Percentiles rank a stretch among this genome's conserved stretches.
Conservation (phyloP, 2,329 filamentous ascomycete genomes). For the Zarea fungicola region DNA sequence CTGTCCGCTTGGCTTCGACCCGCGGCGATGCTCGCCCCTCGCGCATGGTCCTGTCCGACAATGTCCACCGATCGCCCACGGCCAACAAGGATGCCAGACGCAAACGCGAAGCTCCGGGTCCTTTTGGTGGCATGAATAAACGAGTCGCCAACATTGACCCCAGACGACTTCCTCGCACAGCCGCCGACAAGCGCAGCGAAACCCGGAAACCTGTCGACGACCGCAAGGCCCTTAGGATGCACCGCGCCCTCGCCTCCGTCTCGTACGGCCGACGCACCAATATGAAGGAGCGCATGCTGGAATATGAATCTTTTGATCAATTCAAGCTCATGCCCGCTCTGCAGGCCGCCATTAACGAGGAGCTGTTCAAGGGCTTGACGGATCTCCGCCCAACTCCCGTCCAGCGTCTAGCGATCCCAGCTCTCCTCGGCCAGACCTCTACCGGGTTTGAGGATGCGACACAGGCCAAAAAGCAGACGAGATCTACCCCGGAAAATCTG, state of each 20-base stretch:
- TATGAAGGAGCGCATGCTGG: conserved; percentile 52
- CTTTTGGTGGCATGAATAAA: conserved; percentile 53
- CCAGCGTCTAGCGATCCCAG: conserved; percentile 83
- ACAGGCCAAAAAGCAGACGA: conserved; percentile 34
- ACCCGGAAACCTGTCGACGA: conserved; percentile 32
- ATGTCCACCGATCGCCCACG: conserved; percentile 39
- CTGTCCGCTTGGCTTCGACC: conserved; percentile 3
- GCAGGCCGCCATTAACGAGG: conserved; percentile 63
- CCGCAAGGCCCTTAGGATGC: conserved; percentile 88
- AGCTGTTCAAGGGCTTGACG: conserved; percentile 69
- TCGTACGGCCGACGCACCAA: conserved; percentile 62
- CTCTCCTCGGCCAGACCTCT: conserved; percentile 56
- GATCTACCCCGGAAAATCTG: background rate
- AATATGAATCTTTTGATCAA: conserved; percentile 73
- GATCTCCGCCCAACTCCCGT: conserved; percentile 81
- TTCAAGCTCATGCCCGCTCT: conserved; percentile 70
- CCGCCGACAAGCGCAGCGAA: conserved; percentile 19
- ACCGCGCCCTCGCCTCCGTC: conserved; percentile 68
- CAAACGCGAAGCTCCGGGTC: conserved; percentile 38
- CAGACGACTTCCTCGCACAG: conserved; percentile 16
- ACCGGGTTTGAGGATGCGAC: conserved; percentile 21
- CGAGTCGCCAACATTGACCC: conserved; percentile 39
- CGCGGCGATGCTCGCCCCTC: conserved; percentile 25
- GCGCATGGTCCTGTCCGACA: conserved; percentile 54
- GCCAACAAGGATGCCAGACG: conserved; percentile 29